Percentiles rank a stretch among this genome's conserved stretches.
Conservation (phyloP, 148 eudicot species). For the Fagopyrum tataricum region DNA sequence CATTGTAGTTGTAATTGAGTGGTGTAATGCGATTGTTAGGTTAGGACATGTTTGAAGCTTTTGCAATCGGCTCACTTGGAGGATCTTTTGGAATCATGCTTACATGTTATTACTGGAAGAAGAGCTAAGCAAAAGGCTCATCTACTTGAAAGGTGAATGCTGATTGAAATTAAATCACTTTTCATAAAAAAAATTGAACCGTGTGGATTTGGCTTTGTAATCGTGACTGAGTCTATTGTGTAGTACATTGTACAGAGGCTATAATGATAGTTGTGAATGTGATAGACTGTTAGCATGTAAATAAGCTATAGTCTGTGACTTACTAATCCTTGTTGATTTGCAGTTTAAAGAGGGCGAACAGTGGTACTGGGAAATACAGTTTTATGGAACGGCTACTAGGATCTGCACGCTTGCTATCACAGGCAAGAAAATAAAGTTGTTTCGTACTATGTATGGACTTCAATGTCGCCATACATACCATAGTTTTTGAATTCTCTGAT, state of each 20-base stretch:
- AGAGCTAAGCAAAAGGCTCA: constrained; percentile 72
- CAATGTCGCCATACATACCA: background rate
- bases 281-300: background rate
- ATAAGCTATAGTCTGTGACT: background rate
- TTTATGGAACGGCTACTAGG: constrained; percentile 77
- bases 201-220: background rate
- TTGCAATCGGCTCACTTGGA: constrained; percentile 51
- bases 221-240: too few relatives aligned
- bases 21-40: constrained; percentile 30
- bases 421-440: constrained; percentile 30
- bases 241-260: background rate
- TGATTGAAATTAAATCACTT: background rate
- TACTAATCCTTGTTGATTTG: background rate
- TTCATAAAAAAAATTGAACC: background rate
- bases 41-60: constrained; percentile 75
- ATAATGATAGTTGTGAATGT: background rate
- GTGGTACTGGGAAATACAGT: constrained; percentile 43
- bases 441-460: background rate
- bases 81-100: constrained; percentile 60
- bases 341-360: constrained; percentile 75
- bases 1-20: background rate
- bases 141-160: constrained; percentile 73
- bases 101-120: constrained; percentile 51
- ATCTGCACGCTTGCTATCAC: constrained; percentile 72
- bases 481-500: background rate